Percentiles rank a stretch among this genome's conserved stretches.
phyloP scores from a whole-genome alignment of 805 yeast genomes.

The Metschnikowia kunwiensis region DNA sequence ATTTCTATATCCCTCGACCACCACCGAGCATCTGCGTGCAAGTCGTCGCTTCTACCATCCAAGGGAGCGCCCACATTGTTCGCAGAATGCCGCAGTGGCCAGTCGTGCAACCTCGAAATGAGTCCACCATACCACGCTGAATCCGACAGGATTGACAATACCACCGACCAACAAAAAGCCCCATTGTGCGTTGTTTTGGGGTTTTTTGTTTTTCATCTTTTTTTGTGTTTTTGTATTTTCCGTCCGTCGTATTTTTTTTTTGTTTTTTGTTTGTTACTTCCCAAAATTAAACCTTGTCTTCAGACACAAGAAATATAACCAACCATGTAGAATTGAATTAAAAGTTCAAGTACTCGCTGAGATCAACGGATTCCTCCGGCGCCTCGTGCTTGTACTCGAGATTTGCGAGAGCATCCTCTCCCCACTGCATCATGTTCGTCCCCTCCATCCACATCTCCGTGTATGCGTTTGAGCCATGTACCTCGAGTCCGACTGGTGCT shows the following conservation, averaged over 20 bases:
- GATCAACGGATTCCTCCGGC: slow-evolving; percentile 21
- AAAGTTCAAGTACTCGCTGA: slow-evolving; percentile 33
- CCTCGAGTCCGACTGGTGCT: slow-evolving; percentile 38
- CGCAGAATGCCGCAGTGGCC: too few relatives aligned
- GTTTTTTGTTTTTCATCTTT: slow-evolving; percentile 7
- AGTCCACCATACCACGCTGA: too few relatives aligned
- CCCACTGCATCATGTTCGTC: slow-evolving; percentile 8
- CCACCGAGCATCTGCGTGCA: slow-evolving; percentile 3
- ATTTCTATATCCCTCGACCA: slow-evolving; percentile 6
- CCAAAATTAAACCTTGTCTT: neutral
- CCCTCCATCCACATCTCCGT: slow-evolving; percentile 11
- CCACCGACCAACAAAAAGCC: slow-evolving; percentile 2
- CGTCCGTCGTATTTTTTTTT: neutral
- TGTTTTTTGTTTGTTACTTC: neutral
- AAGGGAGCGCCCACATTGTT: slow-evolving; percentile 14
- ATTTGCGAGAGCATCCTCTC: slow-evolving; percentile 8
- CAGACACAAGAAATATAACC: slow-evolving; percentile 1
- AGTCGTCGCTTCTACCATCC: slow-evolving; percentile 15
- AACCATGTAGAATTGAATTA: slow-evolving; percentile 18
- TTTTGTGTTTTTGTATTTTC: slow-evolving; percentile 17
- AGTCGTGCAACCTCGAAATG: too few relatives aligned
- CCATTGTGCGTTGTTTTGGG: slow-evolving; percentile 10
- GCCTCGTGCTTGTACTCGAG: slow-evolving; percentile 6
- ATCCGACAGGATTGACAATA: too few relatives aligned
- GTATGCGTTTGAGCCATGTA: slow-evolving; percentile 20